These are phyloP conservation scores for Polyplosphaeria fusca DNA, from an alignment of 495 filamentous ascomycete species.

Conservation along the genomic window DNA sequence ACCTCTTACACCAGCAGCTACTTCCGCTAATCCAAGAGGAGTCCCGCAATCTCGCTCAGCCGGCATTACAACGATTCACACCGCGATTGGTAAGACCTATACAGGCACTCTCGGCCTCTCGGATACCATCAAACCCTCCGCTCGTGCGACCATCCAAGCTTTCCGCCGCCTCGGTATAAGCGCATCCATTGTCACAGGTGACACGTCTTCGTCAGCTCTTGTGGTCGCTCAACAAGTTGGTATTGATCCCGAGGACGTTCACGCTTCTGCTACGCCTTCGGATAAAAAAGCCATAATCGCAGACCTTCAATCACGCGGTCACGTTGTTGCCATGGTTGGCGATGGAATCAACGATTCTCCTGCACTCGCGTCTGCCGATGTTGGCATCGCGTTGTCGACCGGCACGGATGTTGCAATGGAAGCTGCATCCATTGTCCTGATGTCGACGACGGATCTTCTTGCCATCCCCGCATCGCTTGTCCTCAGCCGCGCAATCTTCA, in stretches of 20 bases:
- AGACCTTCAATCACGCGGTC: slow-evolving; percentile 64
- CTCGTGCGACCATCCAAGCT: slow-evolving; percentile 77
- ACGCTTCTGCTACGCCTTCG: slow-evolving; percentile 78
- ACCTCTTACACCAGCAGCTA: slow-evolving; percentile 30
- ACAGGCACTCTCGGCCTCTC: slow-evolving; percentile 77
- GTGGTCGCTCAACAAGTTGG: slow-evolving; percentile 80
- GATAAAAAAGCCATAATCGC: slow-evolving; percentile 85
- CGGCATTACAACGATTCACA: slow-evolving; percentile 85
- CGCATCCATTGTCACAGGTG: slow-evolving; percentile 89
- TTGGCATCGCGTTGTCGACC: slow-evolving; percentile 87
- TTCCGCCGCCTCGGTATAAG: slow-evolving; percentile 79
- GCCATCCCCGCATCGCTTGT: slow-evolving; percentile 82
- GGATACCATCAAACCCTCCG: slow-evolving; percentile 86
- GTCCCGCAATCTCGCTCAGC: slow-evolving; percentile 40
- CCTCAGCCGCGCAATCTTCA: slow-evolving; percentile 82
- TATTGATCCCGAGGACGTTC: slow-evolving; percentile 69
- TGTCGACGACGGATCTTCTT: slow-evolving; percentile 87
- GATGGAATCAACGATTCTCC: slow-evolving; percentile 99
- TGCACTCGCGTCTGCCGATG: slow-evolving; percentile 84
- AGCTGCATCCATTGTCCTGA: slow-evolving; percentile 92
- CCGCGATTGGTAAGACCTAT: slow-evolving; percentile 78
- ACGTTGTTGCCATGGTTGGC: slow-evolving; percentile 92
- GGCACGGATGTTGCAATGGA: slow-evolving; percentile 98
- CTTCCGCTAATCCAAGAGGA: slow-evolving; percentile 39
- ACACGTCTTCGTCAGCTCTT: slow-evolving; percentile 75